Evolutionary conservation across 2,329 filamentous ascomycete genomes (phyloP), one percentile per base, ranked within the genome.

Genomic region (Botrytis tulipae): DNA sequence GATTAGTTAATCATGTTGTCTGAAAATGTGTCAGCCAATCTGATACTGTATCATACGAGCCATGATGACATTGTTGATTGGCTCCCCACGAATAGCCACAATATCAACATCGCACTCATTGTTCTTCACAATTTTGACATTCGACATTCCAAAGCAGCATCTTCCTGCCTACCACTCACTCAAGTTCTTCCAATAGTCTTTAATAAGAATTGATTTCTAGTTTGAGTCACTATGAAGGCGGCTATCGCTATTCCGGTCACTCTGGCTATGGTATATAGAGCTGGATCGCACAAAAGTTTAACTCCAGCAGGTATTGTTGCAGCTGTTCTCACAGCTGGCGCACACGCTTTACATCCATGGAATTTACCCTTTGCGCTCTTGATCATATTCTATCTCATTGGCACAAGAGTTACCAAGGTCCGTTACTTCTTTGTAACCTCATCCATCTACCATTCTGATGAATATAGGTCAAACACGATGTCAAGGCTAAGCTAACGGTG

Each of bases 321-420:
- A 20, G 95, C 95, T 5, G 85, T 86, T 8, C 79, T 92, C 61
- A 97, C 95, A 6, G 95, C 94, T 6, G 82, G 88, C 63, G 89
- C 92, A 18, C 96, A 99, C 82, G 94, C 94, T 25, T 84, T 95
- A n/a, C 95, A 98, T 82, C 95, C 95, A 5, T 98, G 94, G 91
- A 93, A 93, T 74, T 85, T 95, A n/a, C 95, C 94, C n/a, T 97
- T 98, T 83, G 88, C 88, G 42, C 86, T 98, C 18, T 86, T 98
- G 2, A 88, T 88, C 68, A 88, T 94, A 51, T 98, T 98, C 85
- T 98, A 97, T 83, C 84, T 97, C 4, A 90, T 92, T 7, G 96
- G 94, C 1, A 97, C 92, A 1, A 86, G 90, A 70, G 94, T 91
- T 0, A 98, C 95, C 0, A 95, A 95, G 84, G 93, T 94, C 82